Conservation (phyloP, 75 land plant species). For the Isoetes taiwanensis region DNA sequence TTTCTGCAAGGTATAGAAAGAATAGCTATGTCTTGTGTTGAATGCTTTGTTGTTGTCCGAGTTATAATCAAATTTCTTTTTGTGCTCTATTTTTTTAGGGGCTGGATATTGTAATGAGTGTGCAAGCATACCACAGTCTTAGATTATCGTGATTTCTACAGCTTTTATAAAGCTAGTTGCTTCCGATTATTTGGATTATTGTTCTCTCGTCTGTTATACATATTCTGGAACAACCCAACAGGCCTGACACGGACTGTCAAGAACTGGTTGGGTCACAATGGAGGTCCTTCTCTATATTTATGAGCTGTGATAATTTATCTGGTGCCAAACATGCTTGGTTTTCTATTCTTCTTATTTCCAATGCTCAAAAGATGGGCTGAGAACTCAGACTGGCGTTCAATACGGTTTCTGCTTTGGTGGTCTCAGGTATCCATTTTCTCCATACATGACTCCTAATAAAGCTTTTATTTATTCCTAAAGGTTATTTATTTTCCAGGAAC, state of each 20-base stretch:
- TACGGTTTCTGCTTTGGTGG: slow-evolving; percentile 2
- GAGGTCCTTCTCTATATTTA: slow-evolving; percentile 1
- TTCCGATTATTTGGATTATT: neutral
- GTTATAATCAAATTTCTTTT: too few species aligned
- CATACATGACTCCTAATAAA: too few species aligned
- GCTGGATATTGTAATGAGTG: neutral
- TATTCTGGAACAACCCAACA: slow-evolving; percentile 5
- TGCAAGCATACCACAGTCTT: neutral
- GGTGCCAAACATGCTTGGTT: neutral
- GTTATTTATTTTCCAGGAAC: too few species aligned
- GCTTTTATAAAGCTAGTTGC: neutral
- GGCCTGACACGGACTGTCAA: slow-evolving; percentile 1
- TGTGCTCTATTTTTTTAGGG: too few species aligned
- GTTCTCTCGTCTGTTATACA: neutral
- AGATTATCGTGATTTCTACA: neutral
- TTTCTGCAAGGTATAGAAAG: neutral
- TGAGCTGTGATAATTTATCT: neutral
- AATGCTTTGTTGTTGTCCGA: too few species aligned
- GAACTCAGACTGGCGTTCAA: neutral
- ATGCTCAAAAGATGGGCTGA: neutral
- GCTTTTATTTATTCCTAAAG: too few species aligned
- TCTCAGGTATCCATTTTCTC: neutral
- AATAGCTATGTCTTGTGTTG: too few species aligned
- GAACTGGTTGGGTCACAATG: neutral
- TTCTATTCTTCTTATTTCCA: neutral